These are phyloP conservation scores for Sphaceloma murrayae DNA, from an alignment of 2,329 filamentous ascomycete species.

Conservation along the genomic window DNA sequence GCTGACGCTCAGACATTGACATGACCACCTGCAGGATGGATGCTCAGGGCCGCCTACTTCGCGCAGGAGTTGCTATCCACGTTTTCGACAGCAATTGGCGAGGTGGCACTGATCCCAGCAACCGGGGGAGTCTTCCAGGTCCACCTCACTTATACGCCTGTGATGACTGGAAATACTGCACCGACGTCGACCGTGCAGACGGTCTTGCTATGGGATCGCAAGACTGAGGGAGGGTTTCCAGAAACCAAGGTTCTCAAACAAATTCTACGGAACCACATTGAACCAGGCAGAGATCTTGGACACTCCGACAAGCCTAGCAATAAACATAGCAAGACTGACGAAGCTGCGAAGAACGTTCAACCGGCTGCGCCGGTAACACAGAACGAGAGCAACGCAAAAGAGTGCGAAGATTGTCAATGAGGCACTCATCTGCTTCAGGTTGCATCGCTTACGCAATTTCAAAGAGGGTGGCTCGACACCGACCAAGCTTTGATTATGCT, in stretches of 20 bases:
- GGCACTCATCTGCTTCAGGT: background rate
- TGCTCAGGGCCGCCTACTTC: constrained; percentile 49
- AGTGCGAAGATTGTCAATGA: constrained; percentile 21
- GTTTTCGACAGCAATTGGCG: constrained; percentile 72
- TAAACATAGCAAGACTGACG: constrained; percentile 19
- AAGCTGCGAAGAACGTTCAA: background rate
- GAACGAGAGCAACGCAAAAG: too few relatives aligned
- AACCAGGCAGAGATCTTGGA: constrained; percentile 67
- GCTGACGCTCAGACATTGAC: constrained; percentile 6
- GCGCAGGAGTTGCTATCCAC: constrained; percentile 93
- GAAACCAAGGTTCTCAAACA: constrained; percentile 89
- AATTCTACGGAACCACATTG: constrained; percentile 69
- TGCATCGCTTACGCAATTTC: too few relatives aligned
- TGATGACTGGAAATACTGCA: constrained; percentile 14
- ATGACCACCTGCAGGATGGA: constrained; percentile 23
- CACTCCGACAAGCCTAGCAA: constrained; percentile 46
- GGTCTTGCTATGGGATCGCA: constrained; percentile 76
- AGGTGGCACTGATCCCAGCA: constrained; percentile 75
- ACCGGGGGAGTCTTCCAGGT: constrained; percentile 80
- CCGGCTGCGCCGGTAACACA: too few relatives aligned
- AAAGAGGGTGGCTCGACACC: too few relatives aligned
- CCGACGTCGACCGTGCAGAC: constrained; percentile 28
- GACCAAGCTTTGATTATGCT: constrained; percentile 11
- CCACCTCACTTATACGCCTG: constrained; percentile 43
- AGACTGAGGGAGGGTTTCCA: constrained; percentile 78